Conservation (phyloP, 1,284 basidiomycete genomes). For the Ganoderma lucidum region DNA sequence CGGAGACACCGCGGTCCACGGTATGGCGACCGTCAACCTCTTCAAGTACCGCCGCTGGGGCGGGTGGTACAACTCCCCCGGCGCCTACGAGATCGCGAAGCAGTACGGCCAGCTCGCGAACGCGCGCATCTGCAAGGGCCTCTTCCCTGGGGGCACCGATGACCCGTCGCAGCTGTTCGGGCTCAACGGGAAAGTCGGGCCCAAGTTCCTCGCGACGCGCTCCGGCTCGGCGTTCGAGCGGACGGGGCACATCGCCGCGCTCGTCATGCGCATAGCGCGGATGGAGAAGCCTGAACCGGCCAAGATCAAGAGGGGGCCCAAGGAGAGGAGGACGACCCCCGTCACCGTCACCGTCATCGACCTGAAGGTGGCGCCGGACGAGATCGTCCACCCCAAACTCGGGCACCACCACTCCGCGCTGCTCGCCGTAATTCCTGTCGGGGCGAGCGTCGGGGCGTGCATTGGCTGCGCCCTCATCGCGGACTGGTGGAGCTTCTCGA, state of each 20-base stretch:
- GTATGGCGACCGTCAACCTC: slow-evolving; percentile 33
- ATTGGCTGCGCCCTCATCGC: slow-evolving; percentile 27
- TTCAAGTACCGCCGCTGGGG: slow-evolving; percentile 27
- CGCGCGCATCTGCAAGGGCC: slow-evolving; percentile 31
- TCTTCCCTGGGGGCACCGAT: slow-evolving; percentile 30
- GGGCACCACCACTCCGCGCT: slow-evolving; percentile 8
- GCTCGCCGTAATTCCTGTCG: slow-evolving; percentile 26
- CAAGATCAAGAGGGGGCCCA: neutral
- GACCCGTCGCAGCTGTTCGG: slow-evolving; percentile 33
- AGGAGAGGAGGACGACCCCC: slow-evolving; percentile 14
- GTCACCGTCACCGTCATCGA: slow-evolving; percentile 27
- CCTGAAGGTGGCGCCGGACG: slow-evolving; percentile 15
- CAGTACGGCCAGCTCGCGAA: slow-evolving; percentile 33
- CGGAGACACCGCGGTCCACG: slow-evolving; percentile 29
- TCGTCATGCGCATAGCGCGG: slow-evolving; percentile 27
- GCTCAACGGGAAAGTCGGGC: slow-evolving; percentile 27
- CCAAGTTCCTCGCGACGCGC: slow-evolving; percentile 30
- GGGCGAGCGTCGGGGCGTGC: slow-evolving; percentile 26
- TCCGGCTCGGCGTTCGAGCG: slow-evolving; percentile 28
- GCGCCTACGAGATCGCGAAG: slow-evolving; percentile 32
- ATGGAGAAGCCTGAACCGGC: too few species aligned
- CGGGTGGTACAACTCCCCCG: slow-evolving; percentile 32
- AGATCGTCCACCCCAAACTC: slow-evolving; percentile 5
- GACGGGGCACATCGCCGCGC: slow-evolving; percentile 30
- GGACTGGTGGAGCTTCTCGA: slow-evolving; percentile 33